Evolutionary conservation across 805 yeast species (phyloP).

Genomic region (Nakazawaea populi): DNA sequence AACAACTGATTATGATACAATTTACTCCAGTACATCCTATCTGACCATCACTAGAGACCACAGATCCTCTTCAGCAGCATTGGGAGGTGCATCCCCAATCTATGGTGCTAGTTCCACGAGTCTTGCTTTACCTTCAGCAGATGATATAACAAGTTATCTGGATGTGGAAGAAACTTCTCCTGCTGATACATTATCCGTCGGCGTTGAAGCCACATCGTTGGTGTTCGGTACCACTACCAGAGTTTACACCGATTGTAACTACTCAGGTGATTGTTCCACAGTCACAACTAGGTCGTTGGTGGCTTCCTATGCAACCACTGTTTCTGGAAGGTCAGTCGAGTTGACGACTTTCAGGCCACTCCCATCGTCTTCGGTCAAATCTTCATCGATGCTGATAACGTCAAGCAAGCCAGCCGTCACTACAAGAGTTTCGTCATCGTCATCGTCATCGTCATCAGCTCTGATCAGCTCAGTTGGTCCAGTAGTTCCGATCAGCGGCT

Average conservation of each 20-base stretch:
- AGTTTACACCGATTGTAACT: slow-evolving; percentile 10
- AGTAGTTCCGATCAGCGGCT: neutral
- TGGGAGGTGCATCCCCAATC: neutral
- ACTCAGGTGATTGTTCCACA: slow-evolving; percentile 14
- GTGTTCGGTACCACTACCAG: slow-evolving; percentile 4
- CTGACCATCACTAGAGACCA: slow-evolving; percentile 6
- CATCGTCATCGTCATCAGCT: neutral
- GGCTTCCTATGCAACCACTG: slow-evolving; percentile 19
- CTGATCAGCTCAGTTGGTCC: neutral
- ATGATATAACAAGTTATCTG: slow-evolving; percentile 4
- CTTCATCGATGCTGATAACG: neutral
- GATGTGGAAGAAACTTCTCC: neutral
- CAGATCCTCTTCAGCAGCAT: slow-evolving; percentile 1
- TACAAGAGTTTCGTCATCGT: neutral
- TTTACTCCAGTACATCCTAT: slow-evolving; percentile 8
- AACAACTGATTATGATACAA: slow-evolving; percentile 4
- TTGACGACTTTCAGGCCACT: slow-evolving; percentile 17
- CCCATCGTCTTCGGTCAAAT: neutral
- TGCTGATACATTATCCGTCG: neutral
- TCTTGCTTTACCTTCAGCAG: neutral
- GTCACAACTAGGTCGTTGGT: slow-evolving; percentile 19
- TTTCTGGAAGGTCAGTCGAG: slow-evolving; percentile 14
- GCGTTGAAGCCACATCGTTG: slow-evolving; percentile 6
- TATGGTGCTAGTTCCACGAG: neutral
- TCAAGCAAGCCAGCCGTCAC: neutral